Evolutionary conservation across 1,284 basidiomycete species (phyloP).

Genomic region (Moesziomyces sp.): DNA sequence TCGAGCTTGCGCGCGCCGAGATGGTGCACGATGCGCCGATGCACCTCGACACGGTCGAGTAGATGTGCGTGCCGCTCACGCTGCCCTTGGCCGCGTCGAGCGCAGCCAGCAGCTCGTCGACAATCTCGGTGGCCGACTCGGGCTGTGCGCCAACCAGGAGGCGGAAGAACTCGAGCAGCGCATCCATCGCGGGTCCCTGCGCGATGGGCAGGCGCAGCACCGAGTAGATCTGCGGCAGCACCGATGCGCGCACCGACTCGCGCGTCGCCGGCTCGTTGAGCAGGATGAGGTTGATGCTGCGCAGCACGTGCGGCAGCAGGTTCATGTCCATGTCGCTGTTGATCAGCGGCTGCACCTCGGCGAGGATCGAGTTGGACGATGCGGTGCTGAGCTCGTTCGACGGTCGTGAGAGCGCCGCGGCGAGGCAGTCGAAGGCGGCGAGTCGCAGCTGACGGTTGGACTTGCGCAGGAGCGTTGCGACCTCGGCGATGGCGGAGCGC

Average conservation of each 20-base stretch:
- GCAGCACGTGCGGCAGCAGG: constrained; percentile 50
- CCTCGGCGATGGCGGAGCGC: constrained; percentile 78
- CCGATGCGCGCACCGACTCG: constrained; percentile 38
- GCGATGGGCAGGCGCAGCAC: constrained; percentile 82
- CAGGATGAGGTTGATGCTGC: constrained; percentile 47
- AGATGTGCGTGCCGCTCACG: constrained; percentile 38
- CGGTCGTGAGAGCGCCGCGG: constrained; percentile 78
- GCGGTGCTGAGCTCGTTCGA: constrained; percentile 29
- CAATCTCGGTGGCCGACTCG: constrained; percentile 19
- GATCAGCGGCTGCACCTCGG: constrained; percentile 55
- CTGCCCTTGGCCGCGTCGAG: constrained; percentile 32
- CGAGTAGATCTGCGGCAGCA: constrained; percentile 77
- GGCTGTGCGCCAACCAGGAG: constrained; percentile 83
- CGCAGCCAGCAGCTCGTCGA: constrained; percentile 35
- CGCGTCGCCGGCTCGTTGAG: constrained; percentile 27
- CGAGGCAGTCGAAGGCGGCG: constrained; percentile 82
- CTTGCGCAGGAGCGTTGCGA: constrained; percentile 80
- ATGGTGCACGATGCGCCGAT: constrained; percentile 54
- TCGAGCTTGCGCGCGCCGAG: constrained; percentile 23
- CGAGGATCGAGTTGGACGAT: constrained; percentile 42
- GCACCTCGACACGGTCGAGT: constrained; percentile 55
- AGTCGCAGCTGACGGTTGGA: constrained; percentile 82
- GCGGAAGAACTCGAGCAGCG: constrained; percentile 81
- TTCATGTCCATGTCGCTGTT: constrained; percentile 55
- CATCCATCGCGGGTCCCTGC: constrained; percentile 79